Evolutionary conservation across 192 early-diverging fungal species (phyloP), one percentile per base, ranked within the genome.

Genomic region (Allomyces macrogynus): DNA sequence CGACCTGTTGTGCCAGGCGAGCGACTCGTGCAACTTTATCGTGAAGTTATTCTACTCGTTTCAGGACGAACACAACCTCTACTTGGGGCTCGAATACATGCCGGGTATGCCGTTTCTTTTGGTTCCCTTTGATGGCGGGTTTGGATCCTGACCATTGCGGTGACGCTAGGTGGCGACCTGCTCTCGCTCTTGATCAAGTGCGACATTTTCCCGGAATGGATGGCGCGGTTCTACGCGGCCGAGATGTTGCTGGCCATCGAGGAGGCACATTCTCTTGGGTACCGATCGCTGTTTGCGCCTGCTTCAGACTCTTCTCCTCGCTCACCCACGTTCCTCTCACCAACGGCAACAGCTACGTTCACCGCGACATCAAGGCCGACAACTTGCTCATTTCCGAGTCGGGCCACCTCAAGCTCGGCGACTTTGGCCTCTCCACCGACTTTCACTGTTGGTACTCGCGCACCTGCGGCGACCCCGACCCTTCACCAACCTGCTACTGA

Each of bases 1-100:
- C 32, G 88, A 90, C 63, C 82, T 90, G 64, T 77, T 90, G 60
- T 76, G 84, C 1, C 78, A 80, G 16, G 78, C 85, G 22, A 69
- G 81, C 32, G 32, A 40, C 32, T 40, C 32, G 65, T 81, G 78
- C n/a, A 72, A 74, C 22, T 95, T 91, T 91, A 86, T 95, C 26
- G 90, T 95, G 26, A 89, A 88, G 72, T 75, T 95, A 43, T 81
- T 91, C 26, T 95, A 93, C 67, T 86, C 91, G 5, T 95, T 95
- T 69, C 93, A 90, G 63, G 88, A 90, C 72, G 65, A 67, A 20
- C 82, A 84, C 23, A 65, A 78, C 60, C 75, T 90, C 24, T 90
- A 87, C 65, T 65, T 90, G 65, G 88, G 84, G 23, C 88, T 90
- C 86, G 85, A 77, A 73, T 78, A 75, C 71, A 73, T 75, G 26